Conservation (phyloP, 106 monocot genomes). For the Allium sativum region DNA sequence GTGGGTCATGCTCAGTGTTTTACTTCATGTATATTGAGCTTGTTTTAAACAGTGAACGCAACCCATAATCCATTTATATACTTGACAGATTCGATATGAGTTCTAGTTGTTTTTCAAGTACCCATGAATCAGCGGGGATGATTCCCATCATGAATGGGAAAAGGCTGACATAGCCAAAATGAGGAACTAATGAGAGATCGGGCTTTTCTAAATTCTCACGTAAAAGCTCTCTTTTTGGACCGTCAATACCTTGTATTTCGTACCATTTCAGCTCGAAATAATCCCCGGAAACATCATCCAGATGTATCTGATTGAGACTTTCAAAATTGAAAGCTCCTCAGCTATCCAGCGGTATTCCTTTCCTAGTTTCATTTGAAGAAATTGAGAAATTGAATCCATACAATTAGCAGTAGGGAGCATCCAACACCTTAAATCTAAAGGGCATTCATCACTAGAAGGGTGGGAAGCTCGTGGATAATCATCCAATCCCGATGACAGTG, state of each 20-base stretch:
- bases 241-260: conserved; percentile 31
- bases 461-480: conserved; percentile 98
- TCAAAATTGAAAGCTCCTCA: conserved; percentile 62
- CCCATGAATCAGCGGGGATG: conserved; percentile 81
- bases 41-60: conserved; percentile 81
- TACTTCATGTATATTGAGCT: conserved; percentile 95
- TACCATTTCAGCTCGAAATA: conserved; percentile 93
- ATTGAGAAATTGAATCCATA: conserved; percentile 65
- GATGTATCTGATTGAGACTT: conserved; percentile 79
- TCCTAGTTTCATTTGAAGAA: conserved; percentile 23
- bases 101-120: conserved; percentile 81
- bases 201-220: conserved; percentile 56
- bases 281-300: conserved; percentile 71
- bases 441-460: conserved; percentile 81
- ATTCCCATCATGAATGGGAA: conserved; percentile 97
- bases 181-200: conserved; percentile 54
- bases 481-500: conserved; percentile 85
- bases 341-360: conserved; percentile 47
- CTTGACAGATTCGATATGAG: conserved; percentile 69
- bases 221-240: conserved; percentile 45
- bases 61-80: conserved; percentile 85
- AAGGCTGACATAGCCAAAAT: conserved; percentile 83
- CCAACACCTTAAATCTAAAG: conserved; percentile 92
- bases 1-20: conserved; percentile 92
- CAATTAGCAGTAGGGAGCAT: conserved; percentile 88